Evolutionary conservation across 75 land plant genomes (phyloP), one percentile per base, ranked within the genome.

Genomic region (Pseudotsuga menziesii): DNA sequence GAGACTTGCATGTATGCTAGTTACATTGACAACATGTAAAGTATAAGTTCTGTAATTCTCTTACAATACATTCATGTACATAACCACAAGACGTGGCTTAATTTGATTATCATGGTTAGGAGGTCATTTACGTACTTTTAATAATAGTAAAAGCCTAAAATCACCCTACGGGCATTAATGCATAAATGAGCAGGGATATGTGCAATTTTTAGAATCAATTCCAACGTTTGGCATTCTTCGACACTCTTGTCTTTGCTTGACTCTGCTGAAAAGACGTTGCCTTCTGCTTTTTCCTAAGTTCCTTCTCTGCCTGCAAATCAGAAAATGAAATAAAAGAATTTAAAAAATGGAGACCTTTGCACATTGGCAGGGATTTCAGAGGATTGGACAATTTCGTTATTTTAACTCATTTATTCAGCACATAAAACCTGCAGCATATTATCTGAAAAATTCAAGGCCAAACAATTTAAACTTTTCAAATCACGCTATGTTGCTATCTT

Each of bases 171-270:
- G 54, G 54, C 0, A 48, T 48, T 48, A 48, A 48, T 48, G 54
- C 9, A 48, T 48, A 48, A 12, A 48, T 48, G 12, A 48, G 11
- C 54, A 48, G 11, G 11, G 12, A 48, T 48, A 48, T 48, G 54
- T 48, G 54, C 54, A 25, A 25, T 25, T 73, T 12, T 17, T 19
- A 17, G 58, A 32, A 58, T 83, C 39, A 85, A 80, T 91, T 91
- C 98, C 98, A 95, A 20, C 98, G 80, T 78, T 91, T 93, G 8
- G 96, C 81, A 83, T 95, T 93, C 89, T 95, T 95, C 75, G 73
- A 12, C 9, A 85, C 82, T 80, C 87, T 93, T 7, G 92, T 88
- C 73, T 93, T 94, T 57, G 90, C 84, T 78, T 94, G 91, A 5
- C 89, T 83, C 60, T 87, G 85, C 75, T 88, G 93, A 64, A 93